phyloP scores from a whole-genome alignment of 192 early-diverging fungal species.

The Cladochytrium replicatum region DNA sequence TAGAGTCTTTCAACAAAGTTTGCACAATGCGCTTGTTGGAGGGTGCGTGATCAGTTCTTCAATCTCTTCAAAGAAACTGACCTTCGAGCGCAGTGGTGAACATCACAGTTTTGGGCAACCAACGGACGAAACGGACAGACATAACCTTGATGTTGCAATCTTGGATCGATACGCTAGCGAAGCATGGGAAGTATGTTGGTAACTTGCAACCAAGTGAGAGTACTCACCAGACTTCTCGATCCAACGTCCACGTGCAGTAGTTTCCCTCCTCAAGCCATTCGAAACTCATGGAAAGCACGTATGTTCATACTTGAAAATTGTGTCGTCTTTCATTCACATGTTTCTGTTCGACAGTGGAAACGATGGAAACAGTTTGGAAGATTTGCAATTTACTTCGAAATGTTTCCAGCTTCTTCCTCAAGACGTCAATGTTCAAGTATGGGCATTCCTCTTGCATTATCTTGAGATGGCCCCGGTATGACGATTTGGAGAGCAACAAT shows the following conservation, averaged over 20 bases:
- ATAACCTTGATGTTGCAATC: slow-evolving; percentile 53
- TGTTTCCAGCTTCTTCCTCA: slow-evolving; percentile 96
- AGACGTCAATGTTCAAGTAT: slow-evolving; percentile 91
- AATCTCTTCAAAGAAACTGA: no score
- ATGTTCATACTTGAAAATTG: no score
- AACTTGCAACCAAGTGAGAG: neutral
- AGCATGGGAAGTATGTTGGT: slow-evolving; percentile 62
- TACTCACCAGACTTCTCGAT: neutral
- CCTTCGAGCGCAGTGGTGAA: slow-evolving; percentile 73
- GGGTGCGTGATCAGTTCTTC: no score
- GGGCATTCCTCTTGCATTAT: slow-evolving; percentile 92
- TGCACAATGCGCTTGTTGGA: slow-evolving; percentile 38
- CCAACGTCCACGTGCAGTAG: no score
- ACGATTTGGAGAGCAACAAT: no score
- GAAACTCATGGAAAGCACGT: no score
- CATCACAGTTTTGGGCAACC: slow-evolving; percentile 80
- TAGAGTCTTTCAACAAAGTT: slow-evolving; percentile 23
- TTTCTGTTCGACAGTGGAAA: no score
- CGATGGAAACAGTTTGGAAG: no score
- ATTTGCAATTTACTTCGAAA: no score
- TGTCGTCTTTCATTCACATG: no score
- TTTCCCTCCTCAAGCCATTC: no score
- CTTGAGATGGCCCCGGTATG: slow-evolving; percentile 64
- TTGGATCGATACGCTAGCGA: slow-evolving; percentile 72
- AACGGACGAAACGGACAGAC: slow-evolving; percentile 43